Conservation (phyloP, 306 rosid genomes). For the Sindora glabra region DNA sequence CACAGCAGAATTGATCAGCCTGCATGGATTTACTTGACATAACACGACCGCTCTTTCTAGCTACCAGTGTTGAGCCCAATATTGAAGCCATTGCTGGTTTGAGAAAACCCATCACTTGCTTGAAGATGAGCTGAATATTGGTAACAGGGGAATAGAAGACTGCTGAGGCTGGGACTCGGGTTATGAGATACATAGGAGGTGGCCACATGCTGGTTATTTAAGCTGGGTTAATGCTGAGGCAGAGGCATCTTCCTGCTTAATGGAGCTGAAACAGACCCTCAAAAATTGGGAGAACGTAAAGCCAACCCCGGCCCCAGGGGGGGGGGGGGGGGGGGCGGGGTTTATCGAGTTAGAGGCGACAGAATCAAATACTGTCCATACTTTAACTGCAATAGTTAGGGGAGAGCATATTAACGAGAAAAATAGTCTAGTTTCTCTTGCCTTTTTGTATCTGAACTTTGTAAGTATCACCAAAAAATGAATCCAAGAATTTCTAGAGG, state of each 20-base stretch:
- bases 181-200: background rate
- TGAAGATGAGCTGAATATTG: conserved; percentile 1
- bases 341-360: conserved; percentile 13
- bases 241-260: conserved; percentile 11
- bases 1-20: conserved; percentile 10
- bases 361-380: conserved; percentile 37
- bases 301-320: no score
- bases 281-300: no score
- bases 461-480: no score
- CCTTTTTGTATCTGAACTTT: no score
- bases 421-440: no score
- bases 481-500: no score
- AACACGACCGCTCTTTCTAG: background rate
- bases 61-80: background rate
- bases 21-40: background rate
- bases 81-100: background rate
- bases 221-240: background rate
- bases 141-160: background rate
- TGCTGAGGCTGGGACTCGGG: conserved; percentile 3
- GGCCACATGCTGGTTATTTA: background rate
- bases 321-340: no score
- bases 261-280: conserved; percentile 6
- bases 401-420: no score
- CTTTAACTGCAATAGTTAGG: conserved; percentile 39
- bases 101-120: conserved; percentile 1